Evolutionary conservation across 2,329 filamentous ascomycete genomes (phyloP), one percentile per base, ranked within the genome.

Genomic region (Seiridium unicorne): DNA sequence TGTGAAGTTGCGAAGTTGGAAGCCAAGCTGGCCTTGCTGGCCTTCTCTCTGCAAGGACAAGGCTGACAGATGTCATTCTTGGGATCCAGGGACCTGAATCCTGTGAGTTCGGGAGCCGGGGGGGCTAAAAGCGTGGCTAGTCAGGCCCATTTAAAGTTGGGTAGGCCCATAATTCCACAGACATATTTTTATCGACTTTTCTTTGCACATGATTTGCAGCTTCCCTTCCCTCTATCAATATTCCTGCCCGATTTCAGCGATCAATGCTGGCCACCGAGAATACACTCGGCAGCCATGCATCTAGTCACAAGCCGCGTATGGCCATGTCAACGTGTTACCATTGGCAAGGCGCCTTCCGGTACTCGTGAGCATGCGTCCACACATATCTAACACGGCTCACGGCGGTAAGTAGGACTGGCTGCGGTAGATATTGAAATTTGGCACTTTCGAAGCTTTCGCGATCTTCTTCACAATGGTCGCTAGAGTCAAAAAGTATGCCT

Each of bases 391-490:
- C 18, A 26, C 18, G 18, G 18, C 18, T 26, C 18, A 26, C 18
- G 18, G 18, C 18, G 18, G 18, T 26, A 26, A 26, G 18, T 26
- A 26, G 18, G 18, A 26, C 18, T 26, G 18, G 18, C 18, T 26
- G 18, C 18, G 18, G 18, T 26, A 2, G 18, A 26, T 26, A 26
- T 26, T 38, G 10, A 34, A 47, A 26, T 49, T 40, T 78, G 91
- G 91, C 91, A 88, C 90, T 91, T 91, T 95, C 91, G 91, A 95
- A 95, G 91, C 91, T 93, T 92, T 91, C 79, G 82, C 82, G 88
- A 83, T 77, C 81, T 79, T 81, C 74, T 81, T 66, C 68, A 75
- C 84, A 75, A 85, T 92, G 88, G 86, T 89, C 88, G 85, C 81
- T 73, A 90, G 83, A 92, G 91, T 94, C 91, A 94, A 93, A 87